Evolutionary conservation across 1,139 yeast genomes (phyloP).

Genomic region (Sporopachydermia cereana): DNA sequence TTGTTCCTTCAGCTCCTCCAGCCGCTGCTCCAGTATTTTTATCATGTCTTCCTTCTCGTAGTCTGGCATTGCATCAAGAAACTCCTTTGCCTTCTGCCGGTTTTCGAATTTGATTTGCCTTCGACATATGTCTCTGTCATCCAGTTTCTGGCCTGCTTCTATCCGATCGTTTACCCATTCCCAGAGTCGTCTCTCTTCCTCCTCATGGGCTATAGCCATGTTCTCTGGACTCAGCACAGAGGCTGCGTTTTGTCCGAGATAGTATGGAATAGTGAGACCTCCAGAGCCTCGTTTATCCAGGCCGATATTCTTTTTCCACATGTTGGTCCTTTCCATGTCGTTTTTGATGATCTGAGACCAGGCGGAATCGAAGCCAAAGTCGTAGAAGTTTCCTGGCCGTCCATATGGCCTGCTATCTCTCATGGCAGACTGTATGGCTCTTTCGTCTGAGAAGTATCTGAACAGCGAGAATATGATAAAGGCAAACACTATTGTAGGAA

Average conservation of each 20-base stretch:
- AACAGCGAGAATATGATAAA: neutral
- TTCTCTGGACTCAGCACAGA: neutral
- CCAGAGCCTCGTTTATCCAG: neutral
- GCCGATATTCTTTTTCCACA: constrained; percentile 2
- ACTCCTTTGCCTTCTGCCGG: neutral
- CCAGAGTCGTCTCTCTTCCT: neutral
- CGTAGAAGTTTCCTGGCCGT: neutral
- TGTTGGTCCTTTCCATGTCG: neutral
- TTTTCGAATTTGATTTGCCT: neutral
- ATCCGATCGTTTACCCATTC: constrained; percentile 1
- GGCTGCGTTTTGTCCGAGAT: neutral
- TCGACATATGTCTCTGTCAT: neutral
- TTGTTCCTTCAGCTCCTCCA: neutral
- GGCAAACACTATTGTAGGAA: neutral
- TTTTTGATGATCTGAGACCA: neutral
- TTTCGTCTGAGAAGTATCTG: neutral
- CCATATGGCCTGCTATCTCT: neutral
- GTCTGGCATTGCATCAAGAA: neutral
- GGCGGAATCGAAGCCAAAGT: neutral
- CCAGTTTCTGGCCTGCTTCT: neutral
- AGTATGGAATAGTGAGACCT: neutral
- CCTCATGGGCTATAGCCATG: neutral
- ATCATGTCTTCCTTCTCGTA: neutral
- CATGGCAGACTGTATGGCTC: constrained; percentile 2
- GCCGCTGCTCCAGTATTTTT: neutral